These are phyloP conservation scores for Blepharisma stoltei DNA, from an alignment of 73 alveolate species.

Conservation along the genomic window DNA sequence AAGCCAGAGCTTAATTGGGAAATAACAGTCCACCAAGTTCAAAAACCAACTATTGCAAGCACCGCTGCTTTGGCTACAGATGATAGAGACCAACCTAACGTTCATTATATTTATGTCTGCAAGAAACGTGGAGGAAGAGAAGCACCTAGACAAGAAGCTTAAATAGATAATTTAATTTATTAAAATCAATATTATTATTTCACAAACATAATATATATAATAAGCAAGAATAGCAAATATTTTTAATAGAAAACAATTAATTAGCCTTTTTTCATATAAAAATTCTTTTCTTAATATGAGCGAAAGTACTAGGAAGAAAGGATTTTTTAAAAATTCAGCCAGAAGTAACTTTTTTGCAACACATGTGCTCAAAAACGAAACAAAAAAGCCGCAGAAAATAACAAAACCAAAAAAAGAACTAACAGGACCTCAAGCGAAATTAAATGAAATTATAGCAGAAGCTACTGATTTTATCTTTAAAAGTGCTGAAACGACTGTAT, in stretches of 20 bases:
- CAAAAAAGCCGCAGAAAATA: no score
- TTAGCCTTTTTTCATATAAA: no score
- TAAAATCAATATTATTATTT: not conserved
- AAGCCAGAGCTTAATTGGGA: slow-evolving; percentile 77
- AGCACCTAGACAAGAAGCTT: not conserved
- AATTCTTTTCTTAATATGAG: no score
- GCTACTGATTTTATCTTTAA: slow-evolving; percentile 11
- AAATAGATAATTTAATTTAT: not conserved
- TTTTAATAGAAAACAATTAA: no score
- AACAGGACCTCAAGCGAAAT: not conserved
- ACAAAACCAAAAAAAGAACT: not conserved
- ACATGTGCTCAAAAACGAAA: no score
- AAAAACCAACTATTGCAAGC: slow-evolving; percentile 85
- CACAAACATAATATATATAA: no score
- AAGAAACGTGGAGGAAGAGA: slow-evolving; percentile 32
- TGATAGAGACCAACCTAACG: slow-evolving; percentile 86
- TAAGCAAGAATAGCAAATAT: no score
- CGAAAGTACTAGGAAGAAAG: no score
- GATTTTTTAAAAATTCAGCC: no score
- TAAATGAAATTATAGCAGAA: not conserved
- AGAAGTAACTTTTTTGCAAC: no score
- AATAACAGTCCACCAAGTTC: slow-evolving; percentile 72
- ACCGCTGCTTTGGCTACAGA: slow-evolving; percentile 84
- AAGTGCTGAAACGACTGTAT: slow-evolving; percentile 3
- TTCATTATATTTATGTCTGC: slow-evolving; percentile 90